phyloP scores from a whole-genome alignment of 2,329 filamentous ascomycete species.

The Xylariaceae sp. region DNA sequence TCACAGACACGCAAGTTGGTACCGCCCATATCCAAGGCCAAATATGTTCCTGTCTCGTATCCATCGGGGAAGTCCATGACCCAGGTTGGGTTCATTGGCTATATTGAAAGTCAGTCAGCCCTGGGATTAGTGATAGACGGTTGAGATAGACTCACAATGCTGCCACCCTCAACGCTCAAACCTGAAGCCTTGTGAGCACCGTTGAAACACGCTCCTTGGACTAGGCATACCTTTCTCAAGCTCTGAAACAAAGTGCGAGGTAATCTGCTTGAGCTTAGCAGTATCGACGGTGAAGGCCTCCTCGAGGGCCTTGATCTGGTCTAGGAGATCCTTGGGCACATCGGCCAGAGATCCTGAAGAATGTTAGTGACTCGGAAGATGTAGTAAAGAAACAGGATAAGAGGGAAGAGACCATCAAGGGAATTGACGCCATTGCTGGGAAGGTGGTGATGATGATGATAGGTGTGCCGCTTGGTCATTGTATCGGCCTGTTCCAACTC shows the following conservation, averaged over 20 bases:
- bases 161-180: conserved; percentile 80
- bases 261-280: conserved; percentile 82
- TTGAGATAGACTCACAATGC: conserved; percentile 65
- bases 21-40: conserved; percentile 93
- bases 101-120: conserved; percentile 13
- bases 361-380: no score
- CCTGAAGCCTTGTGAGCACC: conserved; percentile 44
- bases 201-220: conserved; percentile 1
- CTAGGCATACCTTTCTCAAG: conserved; percentile 67
- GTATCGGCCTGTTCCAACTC: conserved; percentile 11
- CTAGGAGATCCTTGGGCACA: conserved; percentile 76
- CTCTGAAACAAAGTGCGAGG: conserved; percentile 83
- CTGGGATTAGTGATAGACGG: background rate
- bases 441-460: conserved; percentile 18
- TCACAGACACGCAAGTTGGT: conserved; percentile 95
- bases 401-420: conserved; percentile 2
- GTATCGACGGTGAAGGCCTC: conserved; percentile 75
- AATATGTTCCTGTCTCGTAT: conserved; percentile 78
- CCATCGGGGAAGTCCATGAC: conserved; percentile 87
- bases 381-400: no score
- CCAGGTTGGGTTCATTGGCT: conserved; percentile 99
- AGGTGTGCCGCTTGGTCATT: conserved; percentile 15
- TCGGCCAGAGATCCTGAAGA: conserved; percentile 79
- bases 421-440: conserved; percentile 1
- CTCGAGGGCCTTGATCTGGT: conserved; percentile 80